phyloP scores from a whole-genome alignment of 2,329 filamentous ascomycete genomes.

The Sclerotinia borealis region DNA sequence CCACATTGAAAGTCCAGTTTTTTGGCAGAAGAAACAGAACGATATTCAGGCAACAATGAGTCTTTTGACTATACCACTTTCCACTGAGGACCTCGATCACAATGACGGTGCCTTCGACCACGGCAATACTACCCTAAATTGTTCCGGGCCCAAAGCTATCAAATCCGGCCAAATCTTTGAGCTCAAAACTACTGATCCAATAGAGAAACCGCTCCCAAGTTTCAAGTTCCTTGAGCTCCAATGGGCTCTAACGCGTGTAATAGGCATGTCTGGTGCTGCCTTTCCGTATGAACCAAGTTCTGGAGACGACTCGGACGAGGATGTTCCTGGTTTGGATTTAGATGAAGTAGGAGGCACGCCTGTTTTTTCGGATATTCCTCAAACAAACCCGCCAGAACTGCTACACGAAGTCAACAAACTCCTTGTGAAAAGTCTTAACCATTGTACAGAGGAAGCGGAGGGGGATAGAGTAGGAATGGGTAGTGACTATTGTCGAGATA shows the following conservation, averaged over 20 bases:
- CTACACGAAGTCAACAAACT: neutral
- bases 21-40: constrained; percentile 17
- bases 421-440: neutral
- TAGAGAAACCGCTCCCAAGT: constrained; percentile 12
- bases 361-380: neutral
- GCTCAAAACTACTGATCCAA: constrained; percentile 14
- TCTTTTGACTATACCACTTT: constrained; percentile 16
- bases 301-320: constrained; percentile 4
- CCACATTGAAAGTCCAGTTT: constrained; percentile 16
- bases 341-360: constrained; percentile 1
- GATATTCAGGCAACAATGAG: constrained; percentile 8
- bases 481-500: no score
- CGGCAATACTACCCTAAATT: constrained; percentile 31
- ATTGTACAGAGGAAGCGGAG: constrained; percentile 5
- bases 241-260: constrained; percentile 4
- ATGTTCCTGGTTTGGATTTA: constrained; percentile 8
- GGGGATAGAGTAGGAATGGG: neutral
- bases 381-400: neutral
- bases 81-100: constrained; percentile 13
- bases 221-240: constrained; percentile 12
- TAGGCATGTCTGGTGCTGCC: constrained; percentile 10
- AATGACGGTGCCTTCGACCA: constrained; percentile 7
- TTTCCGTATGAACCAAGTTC: constrained; percentile 4
- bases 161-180: constrained; percentile 17
- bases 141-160: constrained; percentile 11